Conservation (phyloP, 345 rosid genomes). For the Eucalyptus marginata region DNA sequence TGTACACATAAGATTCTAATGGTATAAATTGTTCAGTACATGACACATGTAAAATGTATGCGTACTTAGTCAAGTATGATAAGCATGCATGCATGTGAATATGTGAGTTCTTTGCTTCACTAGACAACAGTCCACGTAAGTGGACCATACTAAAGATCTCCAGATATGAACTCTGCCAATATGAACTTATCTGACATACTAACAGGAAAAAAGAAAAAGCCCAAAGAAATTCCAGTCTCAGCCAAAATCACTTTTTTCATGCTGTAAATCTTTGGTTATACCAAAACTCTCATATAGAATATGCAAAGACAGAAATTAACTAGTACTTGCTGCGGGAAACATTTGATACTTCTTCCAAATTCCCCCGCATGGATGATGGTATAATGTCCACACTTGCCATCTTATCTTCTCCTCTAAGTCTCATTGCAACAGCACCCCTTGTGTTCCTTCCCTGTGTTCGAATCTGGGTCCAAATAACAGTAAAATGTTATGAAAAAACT, state of each 20-base stretch:
- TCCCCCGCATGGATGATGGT: conserved; percentile 45
- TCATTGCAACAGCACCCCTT: conserved; percentile 85
- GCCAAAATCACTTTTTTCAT: background rate
- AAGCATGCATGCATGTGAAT: background rate
- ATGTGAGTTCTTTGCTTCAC: background rate
- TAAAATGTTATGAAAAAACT: background rate
- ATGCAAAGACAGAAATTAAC: background rate
- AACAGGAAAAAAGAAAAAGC: background rate
- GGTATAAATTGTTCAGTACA: background rate
- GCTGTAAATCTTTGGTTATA: background rate
- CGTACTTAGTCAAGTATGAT: background rate
- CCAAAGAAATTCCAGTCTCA: background rate
- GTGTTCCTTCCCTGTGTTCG: conserved; percentile 82
- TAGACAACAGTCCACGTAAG: background rate
- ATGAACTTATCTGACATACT: background rate
- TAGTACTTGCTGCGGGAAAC: conserved; percentile 36
- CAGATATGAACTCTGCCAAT: background rate
- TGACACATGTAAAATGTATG: background rate
- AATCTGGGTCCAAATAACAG: conserved; percentile 28
- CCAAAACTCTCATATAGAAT: background rate
- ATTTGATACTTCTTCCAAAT: conserved; percentile 28
- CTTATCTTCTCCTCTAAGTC: conserved; percentile 62
- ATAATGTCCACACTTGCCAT: conserved; percentile 93
- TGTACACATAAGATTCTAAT: background rate
- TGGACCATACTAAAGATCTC: background rate